Evolutionary conservation across 768 basidiomycete genomes (phyloP).

Genomic region (Infundibulicybe gibba): DNA sequence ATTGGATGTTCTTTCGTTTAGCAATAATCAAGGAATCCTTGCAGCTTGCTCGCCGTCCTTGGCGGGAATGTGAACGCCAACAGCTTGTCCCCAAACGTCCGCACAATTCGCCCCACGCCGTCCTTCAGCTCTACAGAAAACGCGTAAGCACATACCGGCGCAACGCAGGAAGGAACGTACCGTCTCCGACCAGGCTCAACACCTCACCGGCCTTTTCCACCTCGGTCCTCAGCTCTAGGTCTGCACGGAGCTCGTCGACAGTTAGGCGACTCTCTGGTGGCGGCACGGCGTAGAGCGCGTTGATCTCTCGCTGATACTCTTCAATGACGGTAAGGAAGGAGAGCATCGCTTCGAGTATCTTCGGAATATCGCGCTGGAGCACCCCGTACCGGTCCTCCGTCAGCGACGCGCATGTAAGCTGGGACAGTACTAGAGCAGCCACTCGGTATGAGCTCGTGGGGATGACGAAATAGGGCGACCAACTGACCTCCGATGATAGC

Average conservation of each 20-base stretch:
- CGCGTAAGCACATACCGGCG: neutral
- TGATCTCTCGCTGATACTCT: slow-evolving; percentile 54
- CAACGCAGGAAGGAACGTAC: slow-evolving; percentile 42
- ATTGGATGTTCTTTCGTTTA: slow-evolving; percentile 16
- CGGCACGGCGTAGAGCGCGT: slow-evolving; percentile 32
- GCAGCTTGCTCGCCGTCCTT: slow-evolving; percentile 59
- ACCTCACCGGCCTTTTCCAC: slow-evolving; percentile 52
- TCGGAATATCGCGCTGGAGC: slow-evolving; percentile 83
- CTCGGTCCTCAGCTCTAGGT: slow-evolving; percentile 41
- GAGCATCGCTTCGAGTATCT: slow-evolving; percentile 73
- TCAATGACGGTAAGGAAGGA: slow-evolving; percentile 67
- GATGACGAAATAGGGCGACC: slow-evolving; percentile 2
- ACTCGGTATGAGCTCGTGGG: neutral
- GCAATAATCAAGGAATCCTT: slow-evolving; percentile 67
- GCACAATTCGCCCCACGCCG: slow-evolving; percentile 59
- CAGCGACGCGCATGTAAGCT: slow-evolving; percentile 68
- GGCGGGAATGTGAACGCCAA: slow-evolving; percentile 77
- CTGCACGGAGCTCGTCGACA: slow-evolving; percentile 29
- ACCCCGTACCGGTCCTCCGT: slow-evolving; percentile 79
- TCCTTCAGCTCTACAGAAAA: slow-evolving; percentile 53
- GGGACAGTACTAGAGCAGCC: slow-evolving; percentile 52
- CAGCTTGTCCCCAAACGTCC: slow-evolving; percentile 74
- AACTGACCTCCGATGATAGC: slow-evolving; percentile 58
- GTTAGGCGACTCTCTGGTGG: slow-evolving; percentile 28
- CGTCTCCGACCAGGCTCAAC: slow-evolving; percentile 51